phyloP scores from a whole-genome alignment of 306 rosid genomes.

The Lithocarpus polystachyus region DNA sequence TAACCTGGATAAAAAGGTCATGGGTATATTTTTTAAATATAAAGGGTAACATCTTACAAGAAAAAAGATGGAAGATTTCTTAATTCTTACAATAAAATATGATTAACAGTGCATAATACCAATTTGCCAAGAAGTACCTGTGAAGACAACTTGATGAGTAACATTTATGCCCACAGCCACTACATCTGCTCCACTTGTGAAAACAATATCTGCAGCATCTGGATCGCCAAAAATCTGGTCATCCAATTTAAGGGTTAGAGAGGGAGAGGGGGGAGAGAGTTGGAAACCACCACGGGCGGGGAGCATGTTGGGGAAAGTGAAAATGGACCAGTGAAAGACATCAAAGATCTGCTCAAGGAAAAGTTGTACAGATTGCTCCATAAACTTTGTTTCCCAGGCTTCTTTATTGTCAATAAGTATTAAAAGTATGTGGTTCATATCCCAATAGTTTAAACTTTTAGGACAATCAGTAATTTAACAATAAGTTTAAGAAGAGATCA shows the following conservation, averaged over 20 bases:
- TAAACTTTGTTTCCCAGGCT: background rate
- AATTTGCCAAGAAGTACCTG: constrained; percentile 41
- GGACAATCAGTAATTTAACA: too few species aligned
- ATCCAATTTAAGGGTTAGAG: constrained; percentile 15
- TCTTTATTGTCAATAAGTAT: background rate
- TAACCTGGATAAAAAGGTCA: background rate
- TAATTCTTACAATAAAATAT: background rate
- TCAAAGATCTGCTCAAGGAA: background rate
- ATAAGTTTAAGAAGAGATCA: background rate
- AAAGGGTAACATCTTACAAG: background rate
- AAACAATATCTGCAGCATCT: constrained; percentile 91
- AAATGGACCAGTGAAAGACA: background rate
- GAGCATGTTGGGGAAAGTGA: background rate
- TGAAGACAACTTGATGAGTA: constrained; percentile 82
- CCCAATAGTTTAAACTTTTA: too few species aligned
- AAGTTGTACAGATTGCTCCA: background rate
- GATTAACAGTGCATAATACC: background rate
- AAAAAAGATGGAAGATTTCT: background rate
- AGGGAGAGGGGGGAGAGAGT: background rate
- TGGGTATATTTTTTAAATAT: background rate
- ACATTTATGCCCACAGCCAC: constrained; percentile 83
- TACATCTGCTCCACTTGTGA: constrained; percentile 77
- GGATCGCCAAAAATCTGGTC: constrained; percentile 88
- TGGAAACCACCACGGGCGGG: background rate
- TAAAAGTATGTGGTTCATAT: background rate